Conservation (phyloP, 495 filamentous ascomycete species). For the Copromyces sp. region DNA sequence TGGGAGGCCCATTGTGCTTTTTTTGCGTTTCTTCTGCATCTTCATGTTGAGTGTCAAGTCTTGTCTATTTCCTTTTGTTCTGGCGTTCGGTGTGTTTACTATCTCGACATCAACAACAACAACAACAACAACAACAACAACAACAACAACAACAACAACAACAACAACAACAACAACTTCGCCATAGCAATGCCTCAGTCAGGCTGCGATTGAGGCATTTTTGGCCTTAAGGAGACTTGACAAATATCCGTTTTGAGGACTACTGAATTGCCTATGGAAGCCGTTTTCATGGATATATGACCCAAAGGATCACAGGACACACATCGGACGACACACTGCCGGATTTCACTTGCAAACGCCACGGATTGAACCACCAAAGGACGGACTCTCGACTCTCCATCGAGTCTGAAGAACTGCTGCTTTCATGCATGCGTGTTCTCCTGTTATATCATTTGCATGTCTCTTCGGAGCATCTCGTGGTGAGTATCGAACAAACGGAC, state of each 20-base stretch:
- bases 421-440: neutral
- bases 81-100: neutral
- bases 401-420: neutral
- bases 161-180: neutral
- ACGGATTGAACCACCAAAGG: neutral
- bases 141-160: neutral
- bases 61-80: slow-evolving; percentile 12
- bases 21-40: slow-evolving; percentile 1
- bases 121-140: neutral
- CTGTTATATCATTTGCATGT: neutral
- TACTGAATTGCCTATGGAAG: neutral
- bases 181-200: neutral
- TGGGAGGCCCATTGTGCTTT: slow-evolving; percentile 28
- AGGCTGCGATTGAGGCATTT: neutral
- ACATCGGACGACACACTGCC: neutral
- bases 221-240: neutral
- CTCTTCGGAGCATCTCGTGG: neutral
- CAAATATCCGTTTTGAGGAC: neutral
- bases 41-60: slow-evolving; percentile 19
- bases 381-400: neutral
- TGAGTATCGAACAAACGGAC: neutral
- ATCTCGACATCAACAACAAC: neutral
- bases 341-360: neutral
- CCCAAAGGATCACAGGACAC: neutral
- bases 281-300: neutral